Evolutionary conservation across 2,329 filamentous ascomycete genomes (phyloP).

Genomic region (Metarhizium album): DNA sequence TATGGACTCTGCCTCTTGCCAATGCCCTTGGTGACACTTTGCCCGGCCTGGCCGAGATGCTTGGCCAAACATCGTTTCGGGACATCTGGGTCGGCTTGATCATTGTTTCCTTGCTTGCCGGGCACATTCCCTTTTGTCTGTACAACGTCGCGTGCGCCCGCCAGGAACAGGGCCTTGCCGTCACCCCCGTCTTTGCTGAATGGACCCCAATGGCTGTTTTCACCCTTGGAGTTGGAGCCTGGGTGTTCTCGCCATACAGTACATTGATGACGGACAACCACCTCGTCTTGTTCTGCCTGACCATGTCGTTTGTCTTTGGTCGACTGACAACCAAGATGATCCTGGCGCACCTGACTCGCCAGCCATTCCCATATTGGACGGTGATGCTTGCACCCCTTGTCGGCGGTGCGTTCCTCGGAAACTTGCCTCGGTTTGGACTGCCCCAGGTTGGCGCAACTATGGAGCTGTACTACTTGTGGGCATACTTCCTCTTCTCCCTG

Average conservation of each 20-base stretch:
- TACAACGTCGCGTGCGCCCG: constrained; percentile 75
- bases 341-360: constrained; percentile 81
- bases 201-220: constrained; percentile 88
- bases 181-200: constrained; percentile 79
- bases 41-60: constrained; percentile 41
- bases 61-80: constrained; percentile 64
- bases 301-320: constrained; percentile 94
- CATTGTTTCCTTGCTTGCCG: constrained; percentile 51
- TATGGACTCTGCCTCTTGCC: constrained; percentile 71
- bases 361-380: constrained; percentile 96
- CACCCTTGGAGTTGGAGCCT: constrained; percentile 62
- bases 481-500: constrained; percentile 71
- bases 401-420: constrained; percentile 71
- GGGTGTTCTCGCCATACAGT: constrained; percentile 86
- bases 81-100: constrained; percentile 80
- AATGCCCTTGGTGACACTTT: constrained; percentile 50
- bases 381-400: constrained; percentile 80
- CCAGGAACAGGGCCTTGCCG: constrained; percentile 56
- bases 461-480: constrained; percentile 74
- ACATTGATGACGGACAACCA: constrained; percentile 73
- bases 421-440: constrained; percentile 69
- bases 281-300: constrained; percentile 82
- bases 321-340: constrained; percentile 99
- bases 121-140: constrained; percentile 82
- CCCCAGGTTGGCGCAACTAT: constrained; percentile 50